A percentile compares a stretch with the other conserved stretches of the same genome.
Evolutionary conservation across 2,329 filamentous ascomycete genomes (phyloP).

Genomic region (Calycina marina): DNA sequence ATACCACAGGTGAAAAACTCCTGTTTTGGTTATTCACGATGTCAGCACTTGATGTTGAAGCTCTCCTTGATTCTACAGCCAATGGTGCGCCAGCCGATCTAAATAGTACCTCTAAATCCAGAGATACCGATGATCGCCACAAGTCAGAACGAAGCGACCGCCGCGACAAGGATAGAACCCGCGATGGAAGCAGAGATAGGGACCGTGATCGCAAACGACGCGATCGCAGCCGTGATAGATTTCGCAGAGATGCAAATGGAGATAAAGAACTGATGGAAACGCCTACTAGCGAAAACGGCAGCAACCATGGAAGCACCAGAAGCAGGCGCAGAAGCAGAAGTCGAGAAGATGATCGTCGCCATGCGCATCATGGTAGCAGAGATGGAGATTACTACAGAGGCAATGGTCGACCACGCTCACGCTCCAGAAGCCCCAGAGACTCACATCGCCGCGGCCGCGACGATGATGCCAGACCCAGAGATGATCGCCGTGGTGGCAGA

Average conservation of each 20-base stretch:
- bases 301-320: conserved; percentile 53
- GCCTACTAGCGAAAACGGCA: conserved; percentile 61
- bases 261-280: conserved; percentile 47
- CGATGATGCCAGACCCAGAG: conserved; percentile 30
- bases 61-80: conserved; percentile 74
- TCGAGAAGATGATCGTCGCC: conserved; percentile 60
- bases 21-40: no score
- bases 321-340: conserved; percentile 70
- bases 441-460: conserved; percentile 37
- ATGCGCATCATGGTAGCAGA: conserved; percentile 56
- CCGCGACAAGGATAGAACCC: conserved; percentile 39
- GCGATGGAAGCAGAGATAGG: conserved; percentile 37
- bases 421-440: conserved; percentile 56
- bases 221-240: conserved; percentile 40
- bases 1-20: no score
- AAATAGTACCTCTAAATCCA: conserved; percentile 27
- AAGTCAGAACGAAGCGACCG: conserved; percentile 37
- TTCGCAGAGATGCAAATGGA: conserved; percentile 29
- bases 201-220: conserved; percentile 42
- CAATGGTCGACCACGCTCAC: conserved; percentile 47
- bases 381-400: conserved; percentile 59
- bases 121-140: conserved; percentile 42
- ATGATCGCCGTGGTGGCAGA: conserved; percentile 26
- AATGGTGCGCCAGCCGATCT: conserved; percentile 36
- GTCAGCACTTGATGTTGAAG: conserved; percentile 72